Percentiles rank a stretch among this genome's conserved stretches.
These are phyloP conservation scores for Stylonectria norvegica DNA, from an alignment of 2,329 filamentous ascomycete species.

Conservation along the genomic window DNA sequence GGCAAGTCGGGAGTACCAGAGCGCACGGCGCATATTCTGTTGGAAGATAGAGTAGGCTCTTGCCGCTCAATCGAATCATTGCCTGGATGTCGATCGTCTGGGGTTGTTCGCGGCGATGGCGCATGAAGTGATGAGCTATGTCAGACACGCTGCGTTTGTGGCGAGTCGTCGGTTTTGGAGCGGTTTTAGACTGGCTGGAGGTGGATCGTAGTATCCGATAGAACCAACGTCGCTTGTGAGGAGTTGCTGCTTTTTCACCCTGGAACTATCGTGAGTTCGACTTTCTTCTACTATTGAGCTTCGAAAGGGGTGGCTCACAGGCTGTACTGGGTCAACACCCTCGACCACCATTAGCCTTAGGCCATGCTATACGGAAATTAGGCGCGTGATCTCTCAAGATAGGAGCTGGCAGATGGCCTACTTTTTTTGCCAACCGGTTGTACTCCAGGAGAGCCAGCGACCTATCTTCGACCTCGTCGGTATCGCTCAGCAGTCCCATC, in stretches of 20 bases:
- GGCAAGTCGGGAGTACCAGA: constrained; percentile 60
- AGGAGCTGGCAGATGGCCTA: constrained; percentile 23
- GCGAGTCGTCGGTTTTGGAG: constrained; percentile 12
- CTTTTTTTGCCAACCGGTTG: constrained; percentile 58
- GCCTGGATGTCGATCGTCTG: constrained; percentile 52
- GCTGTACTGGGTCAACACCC: constrained; percentile 31
- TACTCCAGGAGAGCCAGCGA: constrained; percentile 53
- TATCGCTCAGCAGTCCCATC: constrained; percentile 43
- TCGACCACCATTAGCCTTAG: constrained; percentile 41
- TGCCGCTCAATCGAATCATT: constrained; percentile 61
- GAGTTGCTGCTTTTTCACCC: constrained; percentile 16
- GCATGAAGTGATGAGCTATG: constrained; percentile 45
- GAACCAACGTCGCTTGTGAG: constrained; percentile 37
- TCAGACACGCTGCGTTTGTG: constrained; percentile 56
- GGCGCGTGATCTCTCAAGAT: not conserved
- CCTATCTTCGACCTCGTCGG: constrained; percentile 48
- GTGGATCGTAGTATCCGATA: constrained; percentile 34
- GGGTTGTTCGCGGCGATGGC: constrained; percentile 38
- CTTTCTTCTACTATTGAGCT: too few relatives aligned
- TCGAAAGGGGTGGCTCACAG: constrained; percentile 34
- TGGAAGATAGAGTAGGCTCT: constrained; percentile 59
- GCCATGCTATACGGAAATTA: constrained; percentile 44
- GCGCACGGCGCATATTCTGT: constrained; percentile 54
- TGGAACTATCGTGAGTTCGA: too few relatives aligned
- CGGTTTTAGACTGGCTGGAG: constrained; percentile 13